A percentile compares a stretch with the other conserved stretches of the same genome.
Conservation (phyloP, 306 rosid species). For the Acacia confusa region DNA sequence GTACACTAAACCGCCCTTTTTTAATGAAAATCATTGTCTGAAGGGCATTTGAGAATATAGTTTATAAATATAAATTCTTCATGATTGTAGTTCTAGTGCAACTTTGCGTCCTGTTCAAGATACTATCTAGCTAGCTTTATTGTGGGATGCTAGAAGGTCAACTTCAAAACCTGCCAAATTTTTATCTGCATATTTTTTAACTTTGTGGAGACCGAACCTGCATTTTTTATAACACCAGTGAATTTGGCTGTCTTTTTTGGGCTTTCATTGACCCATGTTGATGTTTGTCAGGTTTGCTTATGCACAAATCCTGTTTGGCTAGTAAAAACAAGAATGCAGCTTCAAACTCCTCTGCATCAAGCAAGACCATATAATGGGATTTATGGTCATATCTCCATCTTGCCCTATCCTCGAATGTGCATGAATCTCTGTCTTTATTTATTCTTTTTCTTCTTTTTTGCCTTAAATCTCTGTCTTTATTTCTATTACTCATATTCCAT, state of each 20-base stretch:
- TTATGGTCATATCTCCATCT: slow-evolving; percentile 75
- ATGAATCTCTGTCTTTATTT: not conserved
- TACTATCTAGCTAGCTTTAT: slow-evolving; percentile 20
- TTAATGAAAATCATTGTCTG: slow-evolving; percentile 9
- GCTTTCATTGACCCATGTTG: slow-evolving; percentile 25
- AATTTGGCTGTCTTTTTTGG: not conserved
- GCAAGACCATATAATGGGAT: slow-evolving; percentile 80
- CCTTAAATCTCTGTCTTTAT: not conserved
- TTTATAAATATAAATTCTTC: slow-evolving; percentile 11
- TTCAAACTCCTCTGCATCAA: slow-evolving; percentile 94
- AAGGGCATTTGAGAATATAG: slow-evolving; percentile 25
- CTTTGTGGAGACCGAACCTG: slow-evolving; percentile 23
- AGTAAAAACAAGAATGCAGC: slow-evolving; percentile 96
- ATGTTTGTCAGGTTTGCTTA: slow-evolving; percentile 67
- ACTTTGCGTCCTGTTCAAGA: slow-evolving; percentile 16
- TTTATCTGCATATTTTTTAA: slow-evolving; percentile 5
- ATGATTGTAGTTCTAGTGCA: not conserved
- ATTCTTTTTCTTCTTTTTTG: not conserved
- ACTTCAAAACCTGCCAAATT: slow-evolving; percentile 20
- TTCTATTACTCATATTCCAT: slow-evolving; percentile 1
- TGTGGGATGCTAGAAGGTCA: slow-evolving; percentile 22
- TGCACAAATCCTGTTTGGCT: slow-evolving; percentile 96
- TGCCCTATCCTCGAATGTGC: slow-evolving; percentile 38
- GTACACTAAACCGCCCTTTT: too few relatives aligned
- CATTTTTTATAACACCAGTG: slow-evolving; percentile 2